phyloP scores from a whole-genome alignment of 208 protist species.

The Crithidia thermophila region DNA sequence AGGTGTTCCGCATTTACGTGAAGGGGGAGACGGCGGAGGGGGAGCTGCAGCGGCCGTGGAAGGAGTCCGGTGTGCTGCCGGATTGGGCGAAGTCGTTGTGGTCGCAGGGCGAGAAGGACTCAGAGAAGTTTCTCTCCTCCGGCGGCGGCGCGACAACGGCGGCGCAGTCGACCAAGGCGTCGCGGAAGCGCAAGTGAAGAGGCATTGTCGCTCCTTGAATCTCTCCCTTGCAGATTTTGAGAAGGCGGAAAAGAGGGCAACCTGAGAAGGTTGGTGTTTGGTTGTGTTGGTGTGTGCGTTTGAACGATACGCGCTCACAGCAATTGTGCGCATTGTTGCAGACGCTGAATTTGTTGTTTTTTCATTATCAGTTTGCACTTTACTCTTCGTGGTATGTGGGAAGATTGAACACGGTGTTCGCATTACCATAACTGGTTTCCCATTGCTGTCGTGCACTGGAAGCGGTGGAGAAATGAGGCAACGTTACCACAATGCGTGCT shows the following conservation, averaged over 20 bases:
- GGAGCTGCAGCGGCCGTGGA: slow-evolving; percentile 74
- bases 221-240: neutral
- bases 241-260: neutral
- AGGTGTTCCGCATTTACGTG: slow-evolving; percentile 76
- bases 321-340: too few relatives aligned
- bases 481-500: too few relatives aligned
- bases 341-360: too few relatives aligned
- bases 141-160: slow-evolving; percentile 9
- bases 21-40: slow-evolving; percentile 44
- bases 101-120: slow-evolving; percentile 39
- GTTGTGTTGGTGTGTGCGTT: neutral
- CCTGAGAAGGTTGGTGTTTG: neutral
- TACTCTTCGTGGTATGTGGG: too few relatives aligned
- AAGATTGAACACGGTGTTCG: too few relatives aligned
- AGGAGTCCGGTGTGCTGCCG: slow-evolving; percentile 51
- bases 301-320: too few relatives aligned
- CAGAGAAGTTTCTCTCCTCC: slow-evolving; percentile 29
- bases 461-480: too few relatives aligned
- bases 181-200: slow-evolving; percentile 36
- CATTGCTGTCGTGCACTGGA: too few relatives aligned
- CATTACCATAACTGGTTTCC: too few relatives aligned
- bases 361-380: too few relatives aligned
- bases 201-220: neutral
- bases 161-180: slow-evolving; percentile 20
- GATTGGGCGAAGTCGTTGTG: slow-evolving; percentile 69